Percentiles rank a stretch among this genome's conserved stretches.
These are phyloP conservation scores for Pyricularia grisea DNA, from an alignment of 2,329 filamentous ascomycete species.

Conservation along the genomic window DNA sequence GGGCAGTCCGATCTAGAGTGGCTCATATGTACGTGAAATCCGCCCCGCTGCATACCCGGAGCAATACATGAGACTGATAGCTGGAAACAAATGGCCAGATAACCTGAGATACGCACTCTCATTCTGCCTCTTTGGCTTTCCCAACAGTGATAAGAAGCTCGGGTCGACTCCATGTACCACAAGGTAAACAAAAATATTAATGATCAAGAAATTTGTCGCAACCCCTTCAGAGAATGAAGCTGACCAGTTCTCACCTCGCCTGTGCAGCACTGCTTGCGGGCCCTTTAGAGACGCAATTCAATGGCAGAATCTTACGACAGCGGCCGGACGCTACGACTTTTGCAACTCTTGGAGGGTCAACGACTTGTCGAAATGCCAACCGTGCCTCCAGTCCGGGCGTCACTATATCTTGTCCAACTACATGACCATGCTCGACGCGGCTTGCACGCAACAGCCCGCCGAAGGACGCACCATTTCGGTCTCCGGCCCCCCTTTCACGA, in stretches of 20 bases:
- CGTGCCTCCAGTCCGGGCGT: constrained; percentile 32
- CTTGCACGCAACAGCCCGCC: constrained; percentile 41
- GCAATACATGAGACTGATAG: neutral
- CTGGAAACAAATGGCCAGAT: constrained; percentile 25
- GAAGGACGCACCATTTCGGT: constrained; percentile 38
- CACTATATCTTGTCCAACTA: constrained; percentile 43
- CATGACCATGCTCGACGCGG: constrained; percentile 42
- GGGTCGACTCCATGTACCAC: constrained; percentile 39
- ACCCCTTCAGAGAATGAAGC: neutral
- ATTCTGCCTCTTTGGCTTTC: constrained; percentile 44
- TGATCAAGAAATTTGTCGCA: neutral
- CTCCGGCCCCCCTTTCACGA: constrained; percentile 43
- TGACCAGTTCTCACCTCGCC: constrained; percentile 1
- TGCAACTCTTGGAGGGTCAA: constrained; percentile 37
- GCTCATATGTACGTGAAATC: constrained; percentile 35
- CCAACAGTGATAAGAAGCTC: constrained; percentile 28
- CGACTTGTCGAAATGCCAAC: constrained; percentile 31
- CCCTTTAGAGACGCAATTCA: constrained; percentile 35
- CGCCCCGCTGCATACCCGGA: neutral
- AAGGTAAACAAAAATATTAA: constrained; percentile 24
- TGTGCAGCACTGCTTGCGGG: constrained; percentile 40
- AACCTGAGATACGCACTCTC: constrained; percentile 48
- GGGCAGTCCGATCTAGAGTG: constrained; percentile 43
- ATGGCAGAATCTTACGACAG: constrained; percentile 38
- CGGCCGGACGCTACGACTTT: constrained; percentile 39